A percentile compares a stretch with the other conserved stretches of the same genome.
phyloP scores from a whole-genome alignment of 768 basidiomycete genomes.

The Podaxis sp. region DNA sequence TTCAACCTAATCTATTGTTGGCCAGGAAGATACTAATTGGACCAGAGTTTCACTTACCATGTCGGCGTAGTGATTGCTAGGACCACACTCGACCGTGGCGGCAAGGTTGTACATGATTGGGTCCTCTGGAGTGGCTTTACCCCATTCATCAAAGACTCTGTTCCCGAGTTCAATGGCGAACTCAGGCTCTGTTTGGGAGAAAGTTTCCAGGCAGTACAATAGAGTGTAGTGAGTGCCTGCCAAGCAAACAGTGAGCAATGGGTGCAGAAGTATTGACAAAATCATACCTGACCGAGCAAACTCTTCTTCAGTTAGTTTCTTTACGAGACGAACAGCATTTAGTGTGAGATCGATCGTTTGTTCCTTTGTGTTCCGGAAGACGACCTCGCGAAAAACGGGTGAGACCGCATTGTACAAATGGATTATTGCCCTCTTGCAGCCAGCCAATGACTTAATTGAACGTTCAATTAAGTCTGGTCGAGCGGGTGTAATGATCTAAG shows the following conservation, averaged over 20 bases:
- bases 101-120: conserved; percentile 97
- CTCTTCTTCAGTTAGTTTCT: conserved; percentile 82
- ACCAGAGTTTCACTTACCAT: conserved; percentile 52
- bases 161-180: conserved; percentile 93
- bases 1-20: conserved; percentile 65
- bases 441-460: conserved; percentile 85
- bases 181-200: conserved; percentile 95
- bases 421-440: conserved; percentile 86
- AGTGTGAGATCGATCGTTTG: conserved; percentile 88
- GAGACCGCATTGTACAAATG: conserved; percentile 99
- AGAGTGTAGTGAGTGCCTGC: conserved; percentile 38
- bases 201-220: conserved; percentile 92
- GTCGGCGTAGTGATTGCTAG: conserved; percentile 97
- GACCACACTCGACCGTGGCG: conserved; percentile 94
- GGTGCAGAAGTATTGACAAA: conserved; percentile 72
- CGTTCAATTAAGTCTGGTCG: conserved; percentile 91
- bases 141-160: conserved; percentile 89
- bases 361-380: conserved; percentile 90
- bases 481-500: conserved; percentile 93
- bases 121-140: conserved; percentile 73
- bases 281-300: conserved; percentile 77
- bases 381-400: conserved; percentile 86
- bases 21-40: conserved; percentile 4
- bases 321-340: conserved; percentile 81
- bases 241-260: background rate